phyloP scores from a whole-genome alignment of 2,329 filamentous ascomycete species.

The Phialophora expanda region DNA sequence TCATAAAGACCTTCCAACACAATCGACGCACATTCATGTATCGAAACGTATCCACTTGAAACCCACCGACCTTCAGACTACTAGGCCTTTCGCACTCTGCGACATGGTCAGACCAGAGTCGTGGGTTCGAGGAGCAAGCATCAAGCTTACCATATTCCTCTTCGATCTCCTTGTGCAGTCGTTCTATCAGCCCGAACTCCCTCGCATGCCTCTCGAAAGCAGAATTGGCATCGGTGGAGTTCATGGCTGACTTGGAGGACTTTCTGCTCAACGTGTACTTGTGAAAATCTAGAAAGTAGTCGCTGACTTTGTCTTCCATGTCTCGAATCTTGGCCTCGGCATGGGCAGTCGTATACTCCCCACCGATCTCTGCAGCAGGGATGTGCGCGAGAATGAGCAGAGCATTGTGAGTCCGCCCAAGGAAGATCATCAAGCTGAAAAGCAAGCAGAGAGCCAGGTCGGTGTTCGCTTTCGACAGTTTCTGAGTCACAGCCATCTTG shows the following conservation, averaged over 20 bases:
- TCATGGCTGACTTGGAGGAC: constrained; percentile 6
- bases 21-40: constrained; percentile 28
- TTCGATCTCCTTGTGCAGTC: constrained; percentile 17
- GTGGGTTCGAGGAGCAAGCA: constrained; percentile 3
- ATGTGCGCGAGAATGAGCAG: constrained; percentile 24
- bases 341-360: constrained; percentile 11
- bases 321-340: constrained; percentile 26
- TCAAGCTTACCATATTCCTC: constrained; percentile 29
- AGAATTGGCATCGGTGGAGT: constrained; percentile 13
- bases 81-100: constrained; percentile 18
- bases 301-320: constrained; percentile 31
- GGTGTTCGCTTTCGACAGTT: constrained; percentile 15
- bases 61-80: constrained; percentile 14
- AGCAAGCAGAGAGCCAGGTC: constrained; percentile 33
- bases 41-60: constrained; percentile 22
- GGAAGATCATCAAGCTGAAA: constrained; percentile 32
- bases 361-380: constrained; percentile 11
- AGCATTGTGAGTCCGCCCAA: constrained; percentile 27
- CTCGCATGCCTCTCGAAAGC: constrained; percentile 23
- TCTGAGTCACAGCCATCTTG: constrained; percentile 30
- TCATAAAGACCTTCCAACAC: constrained; percentile 28
- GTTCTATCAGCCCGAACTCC: constrained; percentile 24
- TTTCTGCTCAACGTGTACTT: constrained; percentile 32
- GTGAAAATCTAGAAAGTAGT: constrained; percentile 34
- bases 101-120: constrained; percentile 8